These are phyloP conservation scores for Cladosporium velox DNA, from an alignment of 2,329 filamentous ascomycete species.

Conservation along the genomic window DNA sequence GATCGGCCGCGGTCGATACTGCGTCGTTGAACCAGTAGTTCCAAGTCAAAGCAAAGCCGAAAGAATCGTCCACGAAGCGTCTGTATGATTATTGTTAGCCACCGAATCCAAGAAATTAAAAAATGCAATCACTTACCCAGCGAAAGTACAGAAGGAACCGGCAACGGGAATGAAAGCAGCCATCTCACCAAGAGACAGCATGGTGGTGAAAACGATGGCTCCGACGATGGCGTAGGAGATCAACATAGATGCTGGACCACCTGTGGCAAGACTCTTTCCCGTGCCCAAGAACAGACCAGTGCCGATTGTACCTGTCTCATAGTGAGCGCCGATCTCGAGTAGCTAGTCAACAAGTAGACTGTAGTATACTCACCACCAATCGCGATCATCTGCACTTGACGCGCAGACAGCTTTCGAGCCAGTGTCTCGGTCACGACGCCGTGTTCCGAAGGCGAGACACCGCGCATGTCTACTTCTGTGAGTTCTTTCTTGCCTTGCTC, in stretches of 20 bases:
- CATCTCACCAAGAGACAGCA: slow-evolving; percentile 82
- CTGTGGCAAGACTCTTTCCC: slow-evolving; percentile 51
- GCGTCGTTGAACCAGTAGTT: slow-evolving; percentile 70
- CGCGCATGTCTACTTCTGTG: slow-evolving; percentile 1
- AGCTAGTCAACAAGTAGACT: neutral
- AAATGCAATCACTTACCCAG: slow-evolving; percentile 28
- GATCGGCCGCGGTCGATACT: slow-evolving; percentile 60
- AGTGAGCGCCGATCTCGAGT: slow-evolving; percentile 62
- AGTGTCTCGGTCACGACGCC: slow-evolving; percentile 36
- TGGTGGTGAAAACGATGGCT: slow-evolving; percentile 73
- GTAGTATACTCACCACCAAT: slow-evolving; percentile 54
- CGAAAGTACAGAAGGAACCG: slow-evolving; percentile 68
- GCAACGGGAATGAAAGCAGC: slow-evolving; percentile 76
- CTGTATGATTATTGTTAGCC: slow-evolving; percentile 45
- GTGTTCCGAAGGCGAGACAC: neutral
- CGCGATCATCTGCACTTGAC: slow-evolving; percentile 64
- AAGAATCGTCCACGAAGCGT: slow-evolving; percentile 75
- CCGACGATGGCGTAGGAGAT: slow-evolving; percentile 71
- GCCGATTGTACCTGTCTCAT: slow-evolving; percentile 37
- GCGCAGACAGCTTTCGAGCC: slow-evolving; percentile 55
- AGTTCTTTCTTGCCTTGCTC: slow-evolving; percentile 13
- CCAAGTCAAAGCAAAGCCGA: slow-evolving; percentile 72
- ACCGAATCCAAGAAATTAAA: neutral
- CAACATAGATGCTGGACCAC: slow-evolving; percentile 65
- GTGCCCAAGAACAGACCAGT: slow-evolving; percentile 60